Conservation (phyloP, 495 filamentous ascomycete genomes). For the Podospora bellae-mahoneyi region DNA sequence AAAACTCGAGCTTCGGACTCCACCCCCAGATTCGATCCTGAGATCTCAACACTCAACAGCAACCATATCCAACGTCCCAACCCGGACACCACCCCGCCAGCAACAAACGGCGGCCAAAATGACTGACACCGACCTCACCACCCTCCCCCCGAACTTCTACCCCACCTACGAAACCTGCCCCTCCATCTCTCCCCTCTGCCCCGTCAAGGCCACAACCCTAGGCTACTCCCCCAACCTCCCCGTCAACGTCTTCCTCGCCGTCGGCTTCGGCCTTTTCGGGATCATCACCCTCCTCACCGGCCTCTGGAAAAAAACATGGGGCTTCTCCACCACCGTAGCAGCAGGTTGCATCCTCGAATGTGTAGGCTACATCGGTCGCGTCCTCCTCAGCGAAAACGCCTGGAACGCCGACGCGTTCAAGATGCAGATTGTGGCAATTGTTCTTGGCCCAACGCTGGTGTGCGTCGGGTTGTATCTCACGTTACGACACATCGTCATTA, state of each 20-base stretch:
- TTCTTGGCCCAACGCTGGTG: slow-evolving; percentile 63
- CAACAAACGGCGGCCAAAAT: background rate
- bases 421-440: slow-evolving; percentile 64
- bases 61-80: background rate
- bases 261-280: slow-evolving; percentile 52
- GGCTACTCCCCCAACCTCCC: slow-evolving; percentile 65
- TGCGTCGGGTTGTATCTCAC: slow-evolving; percentile 65
- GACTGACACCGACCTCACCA: background rate
- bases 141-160: slow-evolving; percentile 17
- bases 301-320: slow-evolving; percentile 63
- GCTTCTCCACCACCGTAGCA: slow-evolving; percentile 51
- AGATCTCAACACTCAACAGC: background rate
- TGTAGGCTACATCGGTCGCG: slow-evolving; percentile 58
- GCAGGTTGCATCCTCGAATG: slow-evolving; percentile 45
- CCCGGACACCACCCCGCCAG: no score
- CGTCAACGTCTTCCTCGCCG: slow-evolving; percentile 59
- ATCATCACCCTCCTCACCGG: slow-evolving; percentile 49
- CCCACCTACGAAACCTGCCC: slow-evolving; percentile 43
- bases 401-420: slow-evolving; percentile 59
- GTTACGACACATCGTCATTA: slow-evolving; percentile 57
- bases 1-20: no score
- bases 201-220: slow-evolving; percentile 58
- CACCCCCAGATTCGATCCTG: no score
- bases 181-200: slow-evolving; percentile 50
- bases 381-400: slow-evolving; percentile 57